A percentile compares a stretch with the other conserved stretches of the same genome.
Conservation (phyloP, 305 asterid genomes). For the Fraxinus velutina region DNA sequence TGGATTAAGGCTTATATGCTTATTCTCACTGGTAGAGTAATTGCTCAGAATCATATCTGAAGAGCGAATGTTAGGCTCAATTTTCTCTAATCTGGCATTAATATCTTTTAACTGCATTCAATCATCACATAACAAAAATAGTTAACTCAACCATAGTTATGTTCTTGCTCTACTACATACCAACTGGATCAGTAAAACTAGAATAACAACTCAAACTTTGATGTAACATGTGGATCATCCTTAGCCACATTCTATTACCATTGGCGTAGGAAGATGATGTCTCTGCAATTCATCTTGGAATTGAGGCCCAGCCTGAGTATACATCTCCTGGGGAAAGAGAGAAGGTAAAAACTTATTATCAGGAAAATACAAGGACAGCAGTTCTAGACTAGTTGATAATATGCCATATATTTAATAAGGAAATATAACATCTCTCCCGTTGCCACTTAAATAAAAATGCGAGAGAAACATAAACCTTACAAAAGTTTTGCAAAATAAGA, state of each 20-base stretch:
- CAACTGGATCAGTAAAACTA: constrained; percentile 4
- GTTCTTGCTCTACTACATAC: background rate
- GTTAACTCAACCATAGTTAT: constrained; percentile 23
- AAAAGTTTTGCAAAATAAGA: background rate
- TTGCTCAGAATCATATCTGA: constrained; percentile 62
- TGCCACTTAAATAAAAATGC: background rate
- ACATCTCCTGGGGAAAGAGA: constrained; percentile 44
- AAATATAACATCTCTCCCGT: background rate
- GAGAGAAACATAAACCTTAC: background rate
- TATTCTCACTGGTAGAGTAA: constrained; percentile 57
- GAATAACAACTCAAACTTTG: constrained; percentile 8
- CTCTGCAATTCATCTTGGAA: constrained; percentile 91
- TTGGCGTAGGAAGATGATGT: constrained; percentile 60
- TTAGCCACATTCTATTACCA: constrained; percentile 45
- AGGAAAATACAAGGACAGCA: background rate
- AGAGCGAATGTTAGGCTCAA: constrained; percentile 75
- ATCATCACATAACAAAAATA: constrained; percentile 29
- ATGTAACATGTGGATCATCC: background rate
- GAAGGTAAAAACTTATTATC: background rate
- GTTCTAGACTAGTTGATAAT: background rate
- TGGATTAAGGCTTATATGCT: constrained; percentile 48
- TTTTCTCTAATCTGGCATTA: constrained; percentile 79
- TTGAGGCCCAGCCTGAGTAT: constrained; percentile 81
- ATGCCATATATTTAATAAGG: background rate
- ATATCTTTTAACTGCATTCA: constrained; percentile 82